Percentiles rank a stretch among this genome's conserved stretches.
Conservation (phyloP, 2,329 filamentous ascomycete species). For the Arthrobotrys sphaeroides region DNA sequence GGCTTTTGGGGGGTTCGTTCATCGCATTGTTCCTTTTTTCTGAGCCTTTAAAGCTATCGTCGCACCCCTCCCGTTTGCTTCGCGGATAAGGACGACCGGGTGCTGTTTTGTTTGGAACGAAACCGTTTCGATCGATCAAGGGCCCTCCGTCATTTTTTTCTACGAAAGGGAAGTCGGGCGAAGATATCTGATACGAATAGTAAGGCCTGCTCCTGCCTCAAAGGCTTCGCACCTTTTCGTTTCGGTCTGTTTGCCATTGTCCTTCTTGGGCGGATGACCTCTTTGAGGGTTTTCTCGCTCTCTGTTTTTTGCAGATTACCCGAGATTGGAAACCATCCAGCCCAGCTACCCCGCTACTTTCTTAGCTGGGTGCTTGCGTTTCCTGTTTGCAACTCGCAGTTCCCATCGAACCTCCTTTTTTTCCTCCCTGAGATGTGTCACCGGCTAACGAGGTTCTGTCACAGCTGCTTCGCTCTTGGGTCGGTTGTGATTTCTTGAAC, state of each 20-base stretch:
- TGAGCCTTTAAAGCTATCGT: slow-evolving; percentile 12
- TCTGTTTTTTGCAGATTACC: slow-evolving; percentile 50
- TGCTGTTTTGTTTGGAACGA: slow-evolving; percentile 23
- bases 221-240: not conserved
- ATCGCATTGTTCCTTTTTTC: slow-evolving; percentile 13
- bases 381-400: slow-evolving; percentile 41
- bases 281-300: slow-evolving; percentile 40
- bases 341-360: slow-evolving; percentile 51
- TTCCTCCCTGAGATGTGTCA: slow-evolving; percentile 21
- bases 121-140: slow-evolving; percentile 19
- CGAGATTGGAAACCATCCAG: slow-evolving; percentile 45
- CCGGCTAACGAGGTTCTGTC: slow-evolving; percentile 43
- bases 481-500: slow-evolving; percentile 25
- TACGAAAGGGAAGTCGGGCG: slow-evolving; percentile 31
- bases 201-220: slow-evolving; percentile 5
- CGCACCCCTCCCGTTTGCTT: not conserved
- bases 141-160: not conserved
- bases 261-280: slow-evolving; percentile 15
- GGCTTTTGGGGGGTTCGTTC: not conserved
- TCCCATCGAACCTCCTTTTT: slow-evolving; percentile 50
- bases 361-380: slow-evolving; percentile 44
- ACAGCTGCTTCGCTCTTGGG: slow-evolving; percentile 16
- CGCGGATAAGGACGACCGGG: slow-evolving; percentile 12
- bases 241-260: not conserved
- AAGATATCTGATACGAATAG: slow-evolving; percentile 31